Evolutionary conservation across 2,329 filamentous ascomycete species (phyloP).

Genomic region (Dissoconium aciculare): DNA sequence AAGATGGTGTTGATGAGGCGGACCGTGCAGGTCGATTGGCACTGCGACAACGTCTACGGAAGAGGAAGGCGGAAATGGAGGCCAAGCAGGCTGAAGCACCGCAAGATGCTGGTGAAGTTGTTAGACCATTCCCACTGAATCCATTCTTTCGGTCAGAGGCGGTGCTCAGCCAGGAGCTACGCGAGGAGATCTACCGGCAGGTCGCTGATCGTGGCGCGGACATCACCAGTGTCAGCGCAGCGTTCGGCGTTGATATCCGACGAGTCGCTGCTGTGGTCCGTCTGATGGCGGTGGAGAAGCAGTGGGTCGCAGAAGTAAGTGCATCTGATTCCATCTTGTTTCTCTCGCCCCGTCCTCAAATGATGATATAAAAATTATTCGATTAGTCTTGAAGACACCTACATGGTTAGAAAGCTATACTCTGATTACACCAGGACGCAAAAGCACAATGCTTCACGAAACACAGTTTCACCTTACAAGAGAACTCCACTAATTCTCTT

Average conservation of each 20-base stretch:
- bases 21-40: slow-evolving; percentile 8
- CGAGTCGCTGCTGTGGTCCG: slow-evolving; percentile 74
- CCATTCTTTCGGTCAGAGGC: slow-evolving; percentile 51
- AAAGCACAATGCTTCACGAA: too few relatives aligned
- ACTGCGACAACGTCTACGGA: slow-evolving; percentile 6
- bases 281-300: slow-evolving; percentile 71
- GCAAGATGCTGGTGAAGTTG: slow-evolving; percentile 17
- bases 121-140: slow-evolving; percentile 60
- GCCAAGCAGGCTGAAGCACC: slow-evolving; percentile 13
- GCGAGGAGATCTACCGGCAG: slow-evolving; percentile 57
- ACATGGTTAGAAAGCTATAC: slow-evolving; percentile 78
- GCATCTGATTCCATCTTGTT: slow-evolving; percentile 13
- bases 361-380: slow-evolving; percentile 67
- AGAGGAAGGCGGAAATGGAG: slow-evolving; percentile 11
- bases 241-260: slow-evolving; percentile 65
- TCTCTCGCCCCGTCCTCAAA: slow-evolving; percentile 14
- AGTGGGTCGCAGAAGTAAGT: slow-evolving; percentile 63
- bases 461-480: too few relatives aligned
- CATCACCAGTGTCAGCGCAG: slow-evolving; percentile 61
- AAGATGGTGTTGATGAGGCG: slow-evolving; percentile 13
- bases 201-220: slow-evolving; percentile 52
- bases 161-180: slow-evolving; percentile 58
- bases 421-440: too few relatives aligned
- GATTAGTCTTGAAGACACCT: slow-evolving; percentile 99
- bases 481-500: too few relatives aligned